These are phyloP conservation scores for Pseudognaphalium luteoalbum DNA, from an alignment of 129 eudicot genomes.

Conservation along the genomic window DNA sequence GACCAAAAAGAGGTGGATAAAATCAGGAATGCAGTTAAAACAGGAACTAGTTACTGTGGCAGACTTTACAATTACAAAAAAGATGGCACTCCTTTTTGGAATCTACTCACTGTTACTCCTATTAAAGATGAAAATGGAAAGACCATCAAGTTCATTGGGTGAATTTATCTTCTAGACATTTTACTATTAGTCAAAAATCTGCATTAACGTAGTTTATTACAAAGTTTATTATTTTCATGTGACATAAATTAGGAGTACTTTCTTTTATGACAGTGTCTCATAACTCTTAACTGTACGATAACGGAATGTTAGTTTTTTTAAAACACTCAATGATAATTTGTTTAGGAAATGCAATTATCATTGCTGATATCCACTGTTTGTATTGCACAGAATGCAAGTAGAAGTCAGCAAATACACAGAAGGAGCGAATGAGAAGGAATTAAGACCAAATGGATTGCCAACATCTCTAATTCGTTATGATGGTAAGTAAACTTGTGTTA, in stretches of 20 bases:
- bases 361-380: neutral
- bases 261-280: neutral
- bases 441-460: slow-evolving; percentile 95
- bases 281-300: neutral
- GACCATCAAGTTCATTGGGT: slow-evolving; percentile 95
- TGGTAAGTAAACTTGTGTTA: slow-evolving; percentile 41
- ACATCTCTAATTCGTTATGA: slow-evolving; percentile 92
- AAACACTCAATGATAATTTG: neutral
- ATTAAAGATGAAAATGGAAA: slow-evolving; percentile 83
- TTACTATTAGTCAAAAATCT: neutral
- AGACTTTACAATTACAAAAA: slow-evolving; percentile 94
- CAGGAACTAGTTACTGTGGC: slow-evolving; percentile 89
- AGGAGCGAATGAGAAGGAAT: slow-evolving; percentile 75
- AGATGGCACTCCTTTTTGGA: slow-evolving; percentile 98
- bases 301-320: too few species aligned
- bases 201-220: neutral
- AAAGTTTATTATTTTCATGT: too few species aligned
- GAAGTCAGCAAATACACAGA: slow-evolving; percentile 98
- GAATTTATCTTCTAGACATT: neutral
- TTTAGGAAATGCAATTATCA: neutral
- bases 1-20: slow-evolving; percentile 91
- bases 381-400: slow-evolving; percentile 89
- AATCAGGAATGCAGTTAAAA: slow-evolving; percentile 69
- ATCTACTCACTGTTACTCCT: slow-evolving; percentile 89
- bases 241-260: too few species aligned